Evolutionary conservation across 163 green algal species (phyloP).

Genomic region (Scenedesmus sp.): DNA sequence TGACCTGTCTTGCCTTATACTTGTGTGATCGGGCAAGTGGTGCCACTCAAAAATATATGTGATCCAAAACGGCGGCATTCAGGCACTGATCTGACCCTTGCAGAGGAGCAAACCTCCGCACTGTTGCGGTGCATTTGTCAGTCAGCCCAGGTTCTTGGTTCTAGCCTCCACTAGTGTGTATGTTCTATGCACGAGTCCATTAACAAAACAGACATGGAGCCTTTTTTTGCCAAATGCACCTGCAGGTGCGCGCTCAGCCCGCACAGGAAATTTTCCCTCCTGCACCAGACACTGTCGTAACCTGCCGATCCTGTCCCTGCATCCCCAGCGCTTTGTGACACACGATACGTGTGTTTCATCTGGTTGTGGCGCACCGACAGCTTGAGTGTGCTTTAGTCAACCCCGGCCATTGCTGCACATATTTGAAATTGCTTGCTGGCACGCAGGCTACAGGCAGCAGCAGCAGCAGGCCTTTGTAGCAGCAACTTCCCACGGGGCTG

Average conservation of each 20-base stretch:
- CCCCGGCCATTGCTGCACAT: background rate
- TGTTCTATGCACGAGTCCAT: background rate
- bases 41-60: background rate
- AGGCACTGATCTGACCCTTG: background rate
- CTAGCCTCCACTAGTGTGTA: background rate
- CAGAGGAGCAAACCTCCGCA: too few relatives aligned
- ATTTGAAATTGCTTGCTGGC: background rate
- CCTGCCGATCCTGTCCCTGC: background rate
- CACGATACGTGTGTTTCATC: too few relatives aligned
- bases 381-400: background rate
- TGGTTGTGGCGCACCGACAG: too few relatives aligned
- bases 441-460: background rate
- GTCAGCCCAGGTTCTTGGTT: background rate
- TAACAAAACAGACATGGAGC: too few relatives aligned
- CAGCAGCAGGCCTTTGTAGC: background rate
- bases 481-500: background rate
- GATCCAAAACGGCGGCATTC: too few relatives aligned
- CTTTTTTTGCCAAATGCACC: too few relatives aligned
- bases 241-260: too few relatives aligned
- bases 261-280: background rate
- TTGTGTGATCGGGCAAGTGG: background rate
- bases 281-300: background rate
- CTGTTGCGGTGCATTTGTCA: slow-evolving; percentile 7
- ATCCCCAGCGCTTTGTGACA: too few relatives aligned
- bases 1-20: background rate